Evolutionary conservation across 495 filamentous ascomycete genomes (phyloP).

Genomic region (Margaritispora aquatica): DNA sequence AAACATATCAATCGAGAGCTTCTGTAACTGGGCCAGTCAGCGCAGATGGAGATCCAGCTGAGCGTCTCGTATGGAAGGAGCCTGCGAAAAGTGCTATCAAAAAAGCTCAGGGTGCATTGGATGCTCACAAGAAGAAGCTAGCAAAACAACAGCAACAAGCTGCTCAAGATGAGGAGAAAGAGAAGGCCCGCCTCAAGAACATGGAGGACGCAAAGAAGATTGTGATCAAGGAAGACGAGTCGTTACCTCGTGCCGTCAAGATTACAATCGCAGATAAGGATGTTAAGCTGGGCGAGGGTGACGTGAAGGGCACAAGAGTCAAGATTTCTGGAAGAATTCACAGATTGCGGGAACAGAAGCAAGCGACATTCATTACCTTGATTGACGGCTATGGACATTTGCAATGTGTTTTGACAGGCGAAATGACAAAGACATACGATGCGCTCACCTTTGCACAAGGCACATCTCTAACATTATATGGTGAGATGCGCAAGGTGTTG

Average conservation of each 20-base stretch:
- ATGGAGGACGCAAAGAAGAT: conserved; percentile 85
- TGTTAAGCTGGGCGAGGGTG: conserved; percentile 58
- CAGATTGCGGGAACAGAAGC: conserved; percentile 77
- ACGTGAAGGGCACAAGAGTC: conserved; percentile 66
- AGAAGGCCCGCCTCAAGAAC: conserved; percentile 52
- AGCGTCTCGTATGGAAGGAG: conserved; percentile 64
- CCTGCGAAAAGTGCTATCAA: conserved; percentile 78
- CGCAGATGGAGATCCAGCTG: conserved; percentile 49
- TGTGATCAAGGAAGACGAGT: conserved; percentile 69
- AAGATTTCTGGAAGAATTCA: conserved; percentile 83
- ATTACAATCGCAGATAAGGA: conserved; percentile 68
- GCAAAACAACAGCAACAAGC: conserved; percentile 62
- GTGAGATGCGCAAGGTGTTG: conserved; percentile 83
- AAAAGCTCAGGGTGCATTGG: conserved; percentile 68
- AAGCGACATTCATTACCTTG: conserved; percentile 79
- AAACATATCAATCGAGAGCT: conserved; percentile 61
- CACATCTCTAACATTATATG: conserved; percentile 80
- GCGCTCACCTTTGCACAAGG: conserved; percentile 82
- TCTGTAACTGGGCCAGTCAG: conserved; percentile 58
- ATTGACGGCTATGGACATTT: conserved; percentile 85
- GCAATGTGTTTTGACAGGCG: conserved; percentile 80
- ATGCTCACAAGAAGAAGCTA: conserved; percentile 71
- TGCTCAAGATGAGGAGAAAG: conserved; percentile 65
- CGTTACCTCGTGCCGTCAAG: conserved; percentile 69
- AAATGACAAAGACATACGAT: conserved; percentile 88